phyloP scores from a whole-genome alignment of 2,329 filamentous ascomycete species.

The Aspergillus sp. region DNA sequence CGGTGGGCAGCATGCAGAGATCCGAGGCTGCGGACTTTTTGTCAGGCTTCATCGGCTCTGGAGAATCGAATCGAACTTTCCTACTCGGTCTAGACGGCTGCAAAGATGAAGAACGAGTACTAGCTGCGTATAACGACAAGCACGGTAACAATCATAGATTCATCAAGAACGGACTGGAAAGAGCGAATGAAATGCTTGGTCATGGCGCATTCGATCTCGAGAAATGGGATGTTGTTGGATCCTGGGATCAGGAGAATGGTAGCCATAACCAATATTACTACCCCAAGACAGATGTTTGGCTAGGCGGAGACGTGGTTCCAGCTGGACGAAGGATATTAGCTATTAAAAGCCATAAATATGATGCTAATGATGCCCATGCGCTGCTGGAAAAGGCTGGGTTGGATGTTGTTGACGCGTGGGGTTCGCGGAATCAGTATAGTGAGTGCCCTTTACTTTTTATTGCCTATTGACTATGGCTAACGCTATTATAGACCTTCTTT shows the following conservation, averaged over 20 bases:
- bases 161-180: conserved; percentile 5
- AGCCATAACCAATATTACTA: conserved; percentile 10
- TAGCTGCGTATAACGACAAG: conserved; percentile 55
- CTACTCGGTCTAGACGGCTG: conserved; percentile 8
- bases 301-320: background rate
- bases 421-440: background rate
- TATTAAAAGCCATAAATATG: conserved; percentile 8
- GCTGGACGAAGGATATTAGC: conserved; percentile 1
- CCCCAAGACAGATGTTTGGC: background rate
- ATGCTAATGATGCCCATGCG: conserved; percentile 1
- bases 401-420: background rate
- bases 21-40: conserved; percentile 4
- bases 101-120: conserved; percentile 64
- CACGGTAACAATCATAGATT: conserved; percentile 7
- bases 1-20: conserved; percentile 6
- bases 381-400: conserved; percentile 2
- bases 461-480: background rate
- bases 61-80: background rate
- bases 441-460: background rate
- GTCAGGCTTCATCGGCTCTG: background rate
- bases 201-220: conserved; percentile 57
- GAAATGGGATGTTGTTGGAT: conserved; percentile 70
- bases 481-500: background rate
- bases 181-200: conserved; percentile 65
- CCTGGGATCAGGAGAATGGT: conserved; percentile 5